phyloP scores from a whole-genome alignment of 2,329 filamentous ascomycete genomes.

The Xylaria sp. region DNA sequence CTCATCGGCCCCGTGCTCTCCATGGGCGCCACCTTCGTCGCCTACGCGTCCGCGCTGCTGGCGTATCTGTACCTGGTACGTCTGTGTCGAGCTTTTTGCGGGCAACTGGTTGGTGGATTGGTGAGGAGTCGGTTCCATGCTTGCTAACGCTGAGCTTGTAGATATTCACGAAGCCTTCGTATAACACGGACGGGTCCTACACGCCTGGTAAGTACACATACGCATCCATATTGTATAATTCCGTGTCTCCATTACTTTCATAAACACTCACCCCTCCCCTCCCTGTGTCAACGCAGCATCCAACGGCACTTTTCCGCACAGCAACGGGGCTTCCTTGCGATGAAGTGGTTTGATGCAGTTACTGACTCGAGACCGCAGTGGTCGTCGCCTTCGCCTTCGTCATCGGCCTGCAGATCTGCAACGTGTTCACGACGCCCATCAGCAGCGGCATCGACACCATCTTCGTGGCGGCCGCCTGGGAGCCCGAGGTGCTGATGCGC shows the following conservation, averaged over 20 bases:
- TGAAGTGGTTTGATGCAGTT: background rate
- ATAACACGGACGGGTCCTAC: constrained; percentile 31
- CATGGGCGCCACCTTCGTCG: constrained; percentile 70
- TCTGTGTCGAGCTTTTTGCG: background rate
- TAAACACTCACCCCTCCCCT: no score
- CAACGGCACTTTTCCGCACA: background rate
- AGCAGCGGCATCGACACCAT: constrained; percentile 89
- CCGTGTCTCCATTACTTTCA: no score
- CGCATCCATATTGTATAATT: background rate
- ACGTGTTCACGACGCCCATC: constrained; percentile 87
- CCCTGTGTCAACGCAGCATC: no score
- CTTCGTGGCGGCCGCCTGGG: constrained; percentile 77
- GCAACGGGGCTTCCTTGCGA: no score
- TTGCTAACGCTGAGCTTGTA: constrained; percentile 9
- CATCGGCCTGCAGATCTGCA: constrained; percentile 86
- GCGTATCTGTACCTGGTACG: constrained; percentile 81
- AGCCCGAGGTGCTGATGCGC: constrained; percentile 72
- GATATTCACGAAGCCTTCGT: constrained; percentile 33
- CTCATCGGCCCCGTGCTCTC: constrained; percentile 70
- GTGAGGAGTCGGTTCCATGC: constrained; percentile 1
- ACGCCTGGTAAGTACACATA: constrained; percentile 30
- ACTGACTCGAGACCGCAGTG: constrained; percentile 22
- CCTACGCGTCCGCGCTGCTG: constrained; percentile 77
- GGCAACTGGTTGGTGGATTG: no score
- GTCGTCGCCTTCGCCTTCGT: constrained; percentile 64